Conservation (phyloP, 345 rosid genomes). For the Aquilaria malaccensis region DNA sequence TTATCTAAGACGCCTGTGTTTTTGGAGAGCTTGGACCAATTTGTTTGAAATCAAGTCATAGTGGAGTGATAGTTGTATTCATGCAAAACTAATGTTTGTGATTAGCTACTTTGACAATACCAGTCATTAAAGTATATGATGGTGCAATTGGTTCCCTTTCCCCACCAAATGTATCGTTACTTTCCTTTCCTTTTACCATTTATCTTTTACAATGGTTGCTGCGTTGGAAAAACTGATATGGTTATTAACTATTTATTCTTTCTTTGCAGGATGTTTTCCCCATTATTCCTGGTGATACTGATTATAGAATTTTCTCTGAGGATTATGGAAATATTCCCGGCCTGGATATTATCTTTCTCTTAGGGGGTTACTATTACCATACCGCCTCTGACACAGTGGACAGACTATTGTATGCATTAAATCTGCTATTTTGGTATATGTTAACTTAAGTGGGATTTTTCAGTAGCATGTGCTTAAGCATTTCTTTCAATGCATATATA, state of each 20-base stretch:
- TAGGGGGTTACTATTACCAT: conserved; percentile 98
- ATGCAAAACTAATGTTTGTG: too few relatives aligned
- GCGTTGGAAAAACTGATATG: neutral
- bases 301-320: conserved; percentile 86
- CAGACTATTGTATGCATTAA: conserved; percentile 88
- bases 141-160: neutral
- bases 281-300: conserved; percentile 91
- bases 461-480: conserved; percentile 19
- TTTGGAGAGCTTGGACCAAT: neutral
- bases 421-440: conserved; percentile 53
- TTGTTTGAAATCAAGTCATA: neutral
- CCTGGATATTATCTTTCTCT: conserved; percentile 93
- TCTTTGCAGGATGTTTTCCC: conserved; percentile 78
- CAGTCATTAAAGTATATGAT: too few relatives aligned
- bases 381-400: conserved; percentile 91
- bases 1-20: conserved; percentile 9
- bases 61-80: too few relatives aligned
- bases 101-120: too few relatives aligned
- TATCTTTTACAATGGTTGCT: neutral
- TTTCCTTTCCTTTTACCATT: neutral
- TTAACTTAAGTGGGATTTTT: conserved; percentile 17
- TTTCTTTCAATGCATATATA: conserved; percentile 23
- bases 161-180: neutral
- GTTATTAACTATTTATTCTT: conserved; percentile 2
- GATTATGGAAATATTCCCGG: conserved; percentile 91